Conservation (phyloP, 1,139 yeast species). For the Candida smagusa region DNA sequence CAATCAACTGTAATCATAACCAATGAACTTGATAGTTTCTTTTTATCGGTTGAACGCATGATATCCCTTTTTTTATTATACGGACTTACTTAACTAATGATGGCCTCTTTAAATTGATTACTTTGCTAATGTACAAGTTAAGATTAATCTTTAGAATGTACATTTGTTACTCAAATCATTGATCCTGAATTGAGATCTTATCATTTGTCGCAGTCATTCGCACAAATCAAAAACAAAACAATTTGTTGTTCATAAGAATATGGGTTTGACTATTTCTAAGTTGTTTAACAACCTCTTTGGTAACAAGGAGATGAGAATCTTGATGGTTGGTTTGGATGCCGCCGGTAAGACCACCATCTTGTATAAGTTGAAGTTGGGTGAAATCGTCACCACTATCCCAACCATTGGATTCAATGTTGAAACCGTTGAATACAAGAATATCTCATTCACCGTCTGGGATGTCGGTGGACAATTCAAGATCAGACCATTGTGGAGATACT, state of each 20-base stretch:
- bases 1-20: too few relatives aligned
- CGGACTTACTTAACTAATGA: too few relatives aligned
- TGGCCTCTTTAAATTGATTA: too few relatives aligned
- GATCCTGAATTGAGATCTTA: too few relatives aligned
- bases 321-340: slow-evolving; percentile 93
- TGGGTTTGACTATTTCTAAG: slow-evolving; percentile 90
- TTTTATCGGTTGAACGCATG: too few relatives aligned
- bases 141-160: too few relatives aligned
- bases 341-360: slow-evolving; percentile 92
- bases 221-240: slow-evolving; percentile 9
- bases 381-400: slow-evolving; percentile 90
- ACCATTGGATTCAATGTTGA: slow-evolving; percentile 94
- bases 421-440: slow-evolving; percentile 92
- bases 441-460: slow-evolving; percentile 94
- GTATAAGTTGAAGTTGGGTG: slow-evolving; percentile 87
- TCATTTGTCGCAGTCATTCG: not conserved
- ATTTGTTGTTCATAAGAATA: slow-evolving; percentile 21
- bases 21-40: too few relatives aligned
- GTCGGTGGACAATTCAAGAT: slow-evolving; percentile 97
- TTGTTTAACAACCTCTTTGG: slow-evolving; percentile 83
- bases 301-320: slow-evolving; percentile 83
- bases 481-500: slow-evolving; percentile 94
- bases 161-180: too few relatives aligned
- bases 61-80: too few relatives aligned
- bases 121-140: too few relatives aligned